Evolutionary conservation across 805 yeast genomes (phyloP), one percentile per base, ranked within the genome.

Genomic region (Zygosaccharomyces pseudorouxii): DNA sequence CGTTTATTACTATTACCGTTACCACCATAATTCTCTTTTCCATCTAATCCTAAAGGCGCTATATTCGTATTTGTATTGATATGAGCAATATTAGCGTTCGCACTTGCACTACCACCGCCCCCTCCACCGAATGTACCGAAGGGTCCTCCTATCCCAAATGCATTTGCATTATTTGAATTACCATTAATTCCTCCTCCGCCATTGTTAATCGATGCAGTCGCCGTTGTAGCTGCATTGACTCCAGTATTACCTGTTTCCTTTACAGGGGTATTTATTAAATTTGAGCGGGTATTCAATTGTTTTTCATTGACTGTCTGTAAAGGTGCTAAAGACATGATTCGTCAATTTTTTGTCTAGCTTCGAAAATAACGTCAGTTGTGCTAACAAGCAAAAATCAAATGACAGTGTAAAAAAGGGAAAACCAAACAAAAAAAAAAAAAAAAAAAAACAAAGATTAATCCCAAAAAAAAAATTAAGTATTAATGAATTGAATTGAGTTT

Each of bases 291-390:
- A 55, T 65, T 65, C 42, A 65, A 51, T 44, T 63, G 70, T 47
- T 62, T 63, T 25, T 65, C 69, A 54, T 63, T 64, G 29, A 65
- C 63, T 12, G 66, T 48, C 53, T 65, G 66, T 45, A 65, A 54
- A 29, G 70, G 70, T 20, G 67, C 67, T 44, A 64, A 55, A 25
- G 69, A 65, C 68, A 65, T 65, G 23, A 14, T 49, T 14, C 19
- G n/a, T 25, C 22, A 19, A 12, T 6, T 36, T 43, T 14, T 23
- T 35, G 10, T 23, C 23, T 43, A 36, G 16, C 14, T 29, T 28
- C 19, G 37, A 8, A 16, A 33, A 33, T 10, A 33, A 18, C 9
- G 37, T 33, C 37, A 33, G 19, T 33, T 33, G 37, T 14, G 16
- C 14, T 33, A 10, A 33, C 23, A 31, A 31, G 14, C 36, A 33